A percentile compares a stretch with the other conserved stretches of the same genome.
Evolutionary conservation across 2,329 filamentous ascomycete species (phyloP).

Genomic region (Triangularia verruculosa): DNA sequence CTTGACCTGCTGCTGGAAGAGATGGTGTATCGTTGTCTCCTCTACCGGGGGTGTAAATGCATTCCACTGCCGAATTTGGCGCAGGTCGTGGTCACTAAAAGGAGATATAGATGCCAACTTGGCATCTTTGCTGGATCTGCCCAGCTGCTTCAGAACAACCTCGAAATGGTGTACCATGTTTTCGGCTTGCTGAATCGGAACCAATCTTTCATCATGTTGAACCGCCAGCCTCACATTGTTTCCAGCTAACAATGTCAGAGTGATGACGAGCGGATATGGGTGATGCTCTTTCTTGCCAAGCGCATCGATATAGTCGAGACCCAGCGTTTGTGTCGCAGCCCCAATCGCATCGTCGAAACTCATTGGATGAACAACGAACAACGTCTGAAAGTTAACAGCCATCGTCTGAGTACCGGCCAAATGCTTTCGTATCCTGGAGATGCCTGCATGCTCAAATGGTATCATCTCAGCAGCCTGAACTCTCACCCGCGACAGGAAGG

Average conservation of each 20-base stretch:
- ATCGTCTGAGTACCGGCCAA: not conserved
- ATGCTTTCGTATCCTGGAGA: slow-evolving; percentile 18
- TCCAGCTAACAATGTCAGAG: not conserved
- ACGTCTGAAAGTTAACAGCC: slow-evolving; percentile 22
- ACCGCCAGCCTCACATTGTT: not conserved
- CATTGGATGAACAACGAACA: slow-evolving; percentile 17
- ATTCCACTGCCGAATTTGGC: not conserved
- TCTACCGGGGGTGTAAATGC: not conserved
- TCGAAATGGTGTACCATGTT: not conserved
- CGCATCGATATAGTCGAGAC: not conserved
- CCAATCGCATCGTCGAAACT: not conserved
- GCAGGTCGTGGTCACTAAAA: not conserved
- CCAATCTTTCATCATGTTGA: not conserved
- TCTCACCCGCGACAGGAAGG: slow-evolving; percentile 10
- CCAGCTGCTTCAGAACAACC: not conserved
- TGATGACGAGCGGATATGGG: not conserved
- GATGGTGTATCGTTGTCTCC: not conserved
- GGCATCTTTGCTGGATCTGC: not conserved
- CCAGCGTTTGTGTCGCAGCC: not conserved
- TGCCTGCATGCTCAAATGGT: slow-evolving; percentile 14
- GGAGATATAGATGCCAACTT: not conserved
- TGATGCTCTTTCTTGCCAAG: not conserved
- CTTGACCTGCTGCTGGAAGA: not conserved
- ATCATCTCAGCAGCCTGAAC: slow-evolving; percentile 16
- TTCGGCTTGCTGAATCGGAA: not conserved